Evolutionary conservation across 768 basidiomycete genomes (phyloP).

Genomic region (Phallus indusiatus): DNA sequence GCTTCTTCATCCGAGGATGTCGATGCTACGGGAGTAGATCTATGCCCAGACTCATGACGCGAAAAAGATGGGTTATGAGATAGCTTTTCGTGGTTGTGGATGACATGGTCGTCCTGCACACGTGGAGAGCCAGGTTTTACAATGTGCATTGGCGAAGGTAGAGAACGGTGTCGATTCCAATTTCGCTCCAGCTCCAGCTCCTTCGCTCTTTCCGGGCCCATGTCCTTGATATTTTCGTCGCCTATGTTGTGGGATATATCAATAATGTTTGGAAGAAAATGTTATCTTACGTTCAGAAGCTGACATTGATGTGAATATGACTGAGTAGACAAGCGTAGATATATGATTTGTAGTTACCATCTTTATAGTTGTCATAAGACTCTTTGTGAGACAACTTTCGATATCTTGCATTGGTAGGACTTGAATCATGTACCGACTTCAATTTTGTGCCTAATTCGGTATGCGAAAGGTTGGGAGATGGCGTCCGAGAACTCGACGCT

Average conservation of each 20-base stretch:
- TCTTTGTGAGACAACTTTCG: background rate
- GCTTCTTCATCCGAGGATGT: constrained; percentile 22
- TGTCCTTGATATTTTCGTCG: constrained; percentile 20
- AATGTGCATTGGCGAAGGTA: constrained; percentile 19
- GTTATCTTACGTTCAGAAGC: constrained; percentile 18
- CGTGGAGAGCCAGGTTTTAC: constrained; percentile 14
- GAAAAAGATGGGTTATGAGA: background rate
- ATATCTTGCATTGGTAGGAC: background rate
- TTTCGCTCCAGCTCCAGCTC: constrained; percentile 46
- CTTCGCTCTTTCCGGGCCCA: constrained; percentile 22
- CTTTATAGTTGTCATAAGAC: background rate
- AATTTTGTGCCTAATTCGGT: background rate
- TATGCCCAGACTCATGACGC: background rate
- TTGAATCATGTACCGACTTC: background rate
- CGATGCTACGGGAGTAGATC: background rate
- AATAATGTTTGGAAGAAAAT: background rate
- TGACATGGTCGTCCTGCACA: constrained; percentile 3
- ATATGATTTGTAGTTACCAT: constrained; percentile 5
- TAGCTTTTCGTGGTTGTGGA: background rate
- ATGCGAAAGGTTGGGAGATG: background rate
- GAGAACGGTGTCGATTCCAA: constrained; percentile 19
- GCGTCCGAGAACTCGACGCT: background rate
- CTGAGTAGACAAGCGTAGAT: constrained; percentile 52
- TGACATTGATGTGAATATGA: constrained; percentile 33
- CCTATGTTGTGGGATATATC: constrained; percentile 12